These are phyloP conservation scores for Boletus vinaceobasis DNA, from an alignment of 768 basidiomycete species.

Conservation along the genomic window DNA sequence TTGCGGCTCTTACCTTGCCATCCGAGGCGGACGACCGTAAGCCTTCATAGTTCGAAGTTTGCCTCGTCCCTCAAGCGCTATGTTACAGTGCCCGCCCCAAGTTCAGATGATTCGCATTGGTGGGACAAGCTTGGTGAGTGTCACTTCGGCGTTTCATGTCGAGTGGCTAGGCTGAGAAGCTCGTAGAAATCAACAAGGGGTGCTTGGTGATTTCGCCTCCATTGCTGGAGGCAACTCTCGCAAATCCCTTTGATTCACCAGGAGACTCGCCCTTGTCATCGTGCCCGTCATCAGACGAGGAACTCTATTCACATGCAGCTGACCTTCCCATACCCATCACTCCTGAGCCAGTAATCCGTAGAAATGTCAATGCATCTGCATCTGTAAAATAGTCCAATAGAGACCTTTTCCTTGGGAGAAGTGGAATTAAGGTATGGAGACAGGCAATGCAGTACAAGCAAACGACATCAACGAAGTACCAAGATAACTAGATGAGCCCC, in stretches of 20 bases:
- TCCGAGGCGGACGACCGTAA: constrained; percentile 36
- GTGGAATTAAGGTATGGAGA: background rate
- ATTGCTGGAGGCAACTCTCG: constrained; percentile 38
- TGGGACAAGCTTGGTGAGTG: constrained; percentile 69
- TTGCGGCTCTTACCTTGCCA: constrained; percentile 55
- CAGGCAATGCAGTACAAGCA: constrained; percentile 3
- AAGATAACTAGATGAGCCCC: constrained; percentile 63
- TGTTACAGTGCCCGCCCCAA: constrained; percentile 75
- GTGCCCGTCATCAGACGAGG: constrained; percentile 82
- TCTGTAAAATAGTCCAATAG: constrained; percentile 8
- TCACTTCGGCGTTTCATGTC: background rate
- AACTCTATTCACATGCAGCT: constrained; percentile 72
- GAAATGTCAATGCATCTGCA: constrained; percentile 1
- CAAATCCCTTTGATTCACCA: constrained; percentile 76
- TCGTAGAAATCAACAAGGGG: constrained; percentile 18
- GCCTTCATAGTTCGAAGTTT: constrained; percentile 1
- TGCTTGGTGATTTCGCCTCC: constrained; percentile 34
- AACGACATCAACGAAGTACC: background rate
- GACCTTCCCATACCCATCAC: constrained; percentile 66
- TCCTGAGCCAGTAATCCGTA: constrained; percentile 29
- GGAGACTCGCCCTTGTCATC: constrained; percentile 63
- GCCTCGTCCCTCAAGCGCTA: constrained; percentile 1
- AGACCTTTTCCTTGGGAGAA: background rate
- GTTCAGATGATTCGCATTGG: constrained; percentile 73
- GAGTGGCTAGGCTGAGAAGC: background rate